These are phyloP conservation scores for Cutaneotrichosporon sp. DNA, from an alignment of 1,284 basidiomycete species.

Conservation along the genomic window DNA sequence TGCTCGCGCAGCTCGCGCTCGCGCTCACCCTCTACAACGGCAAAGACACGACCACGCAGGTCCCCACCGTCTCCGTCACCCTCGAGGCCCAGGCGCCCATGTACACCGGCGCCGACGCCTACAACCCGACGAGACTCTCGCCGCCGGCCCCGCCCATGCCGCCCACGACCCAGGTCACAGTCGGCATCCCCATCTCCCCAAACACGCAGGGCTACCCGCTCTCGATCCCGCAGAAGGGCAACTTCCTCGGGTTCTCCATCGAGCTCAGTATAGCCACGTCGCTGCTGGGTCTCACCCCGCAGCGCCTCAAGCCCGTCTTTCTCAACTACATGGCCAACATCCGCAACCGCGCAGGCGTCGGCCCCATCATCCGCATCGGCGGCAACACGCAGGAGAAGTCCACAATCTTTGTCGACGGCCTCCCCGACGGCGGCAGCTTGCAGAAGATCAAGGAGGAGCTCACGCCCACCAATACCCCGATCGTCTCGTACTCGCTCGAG, in stretches of 20 bases:
- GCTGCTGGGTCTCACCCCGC: conserved; percentile 60
- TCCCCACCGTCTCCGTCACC: not conserved
- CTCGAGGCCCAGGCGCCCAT: not conserved
- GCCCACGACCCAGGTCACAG: conserved; percentile 30
- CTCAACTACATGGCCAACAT: conserved; percentile 73
- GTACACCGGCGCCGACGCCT: conserved; percentile 44
- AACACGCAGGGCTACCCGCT: conserved; percentile 27
- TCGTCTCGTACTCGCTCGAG: conserved; percentile 62
- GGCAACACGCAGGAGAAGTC: conserved; percentile 74
- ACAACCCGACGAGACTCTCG: conserved; percentile 41
- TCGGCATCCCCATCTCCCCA: conserved; percentile 31
- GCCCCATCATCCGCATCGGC: conserved; percentile 67
- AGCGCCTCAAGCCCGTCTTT: conserved; percentile 59
- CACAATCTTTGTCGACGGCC: conserved; percentile 56
- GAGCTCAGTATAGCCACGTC: conserved; percentile 70
- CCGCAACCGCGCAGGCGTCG: conserved; percentile 59
- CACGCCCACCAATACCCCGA: conserved; percentile 58
- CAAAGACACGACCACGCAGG: not conserved
- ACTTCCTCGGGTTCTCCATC: conserved; percentile 69
- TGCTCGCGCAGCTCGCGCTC: not conserved
- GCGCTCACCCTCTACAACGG: conserved; percentile 11
- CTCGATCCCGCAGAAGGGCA: conserved; percentile 60
- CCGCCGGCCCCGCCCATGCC: conserved; percentile 39
- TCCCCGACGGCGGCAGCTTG: conserved; percentile 55
- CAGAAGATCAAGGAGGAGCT: conserved; percentile 34